Percentiles rank a stretch among this genome's conserved stretches.
Evolutionary conservation across 2,329 filamentous ascomycete species (phyloP).

Genomic region (Canariomyces notabilis): DNA sequence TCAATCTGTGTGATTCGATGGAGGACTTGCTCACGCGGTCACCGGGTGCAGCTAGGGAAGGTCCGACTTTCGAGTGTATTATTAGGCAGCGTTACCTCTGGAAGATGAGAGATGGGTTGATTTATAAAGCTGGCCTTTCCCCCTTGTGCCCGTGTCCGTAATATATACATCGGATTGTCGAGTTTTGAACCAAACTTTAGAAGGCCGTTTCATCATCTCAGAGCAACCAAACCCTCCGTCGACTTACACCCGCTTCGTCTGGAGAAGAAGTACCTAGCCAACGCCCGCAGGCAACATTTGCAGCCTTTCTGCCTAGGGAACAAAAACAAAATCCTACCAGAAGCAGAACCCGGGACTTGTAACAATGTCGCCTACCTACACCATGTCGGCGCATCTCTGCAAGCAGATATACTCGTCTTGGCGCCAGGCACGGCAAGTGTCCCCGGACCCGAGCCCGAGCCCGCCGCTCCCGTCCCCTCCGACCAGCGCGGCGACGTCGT

Average conservation of each 20-base stretch:
- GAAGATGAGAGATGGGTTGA: background rate
- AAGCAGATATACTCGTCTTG: slow-evolving; percentile 57
- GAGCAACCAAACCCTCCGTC: background rate
- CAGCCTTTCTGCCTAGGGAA: too few species aligned
- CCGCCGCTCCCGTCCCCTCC: slow-evolving; percentile 27
- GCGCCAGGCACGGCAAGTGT: slow-evolving; percentile 44
- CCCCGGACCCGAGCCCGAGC: slow-evolving; percentile 30
- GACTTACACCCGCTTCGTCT: slow-evolving; percentile 12
- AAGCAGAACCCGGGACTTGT: too few species aligned
- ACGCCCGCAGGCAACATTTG: too few species aligned
- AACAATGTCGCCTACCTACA: slow-evolving; percentile 54
- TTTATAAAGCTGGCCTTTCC: background rate
- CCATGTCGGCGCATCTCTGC: slow-evolving; percentile 57
- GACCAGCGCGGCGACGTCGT: slow-evolving; percentile 23
- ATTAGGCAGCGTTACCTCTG: background rate
- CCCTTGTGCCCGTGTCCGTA: background rate
- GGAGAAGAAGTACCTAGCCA: too few species aligned
- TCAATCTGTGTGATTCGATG: background rate
- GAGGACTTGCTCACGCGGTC: background rate
- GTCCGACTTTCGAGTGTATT: too few species aligned
- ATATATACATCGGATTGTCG: too few species aligned
- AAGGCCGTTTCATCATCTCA: background rate
- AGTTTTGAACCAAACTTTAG: background rate
- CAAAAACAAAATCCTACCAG: too few species aligned
- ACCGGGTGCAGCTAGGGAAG: slow-evolving; percentile 1